Percentiles rank a stretch among this genome's conserved stretches.
These are phyloP conservation scores for Cylindrotheca fusiformis DNA, from an alignment of 108 stramenopile genomes.

Conservation along the genomic window DNA sequence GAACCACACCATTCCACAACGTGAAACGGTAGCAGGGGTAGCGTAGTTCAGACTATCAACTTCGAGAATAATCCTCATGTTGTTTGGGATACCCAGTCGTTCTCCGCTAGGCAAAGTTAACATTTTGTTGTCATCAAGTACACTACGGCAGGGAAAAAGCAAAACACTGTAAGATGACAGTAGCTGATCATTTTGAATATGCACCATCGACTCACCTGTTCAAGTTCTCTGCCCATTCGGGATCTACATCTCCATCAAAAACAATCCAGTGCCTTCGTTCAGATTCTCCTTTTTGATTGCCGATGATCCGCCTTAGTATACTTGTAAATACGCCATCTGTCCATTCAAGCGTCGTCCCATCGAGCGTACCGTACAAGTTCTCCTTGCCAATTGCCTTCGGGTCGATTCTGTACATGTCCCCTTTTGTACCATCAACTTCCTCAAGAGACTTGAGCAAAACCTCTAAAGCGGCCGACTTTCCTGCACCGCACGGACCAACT, in stretches of 20 bases:
- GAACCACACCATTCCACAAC: conserved; percentile 99
- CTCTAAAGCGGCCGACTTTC: conserved; percentile 67
- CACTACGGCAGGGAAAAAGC: conserved; percentile 38
- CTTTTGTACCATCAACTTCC: conserved; percentile 83
- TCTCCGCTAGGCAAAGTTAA: conserved; percentile 96
- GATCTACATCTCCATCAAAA: conserved; percentile 98
- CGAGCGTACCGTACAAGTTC: conserved; percentile 89
- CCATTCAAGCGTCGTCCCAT: conserved; percentile 99
- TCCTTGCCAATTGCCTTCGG: conserved; percentile 96
- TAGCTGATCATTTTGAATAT: no score
- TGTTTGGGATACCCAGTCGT: conserved; percentile 84
- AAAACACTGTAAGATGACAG: conserved; percentile 5
- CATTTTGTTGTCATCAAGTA: conserved; percentile 96
- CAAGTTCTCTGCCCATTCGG: conserved; percentile 86
- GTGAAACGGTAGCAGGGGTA: conserved; percentile 97
- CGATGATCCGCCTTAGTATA: conserved; percentile 75
- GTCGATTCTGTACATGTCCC: conserved; percentile 93
- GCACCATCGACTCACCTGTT: conserved; percentile 46
- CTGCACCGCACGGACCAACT: conserved; percentile 88
- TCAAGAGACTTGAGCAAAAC: conserved; percentile 81
- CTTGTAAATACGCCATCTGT: conserved; percentile 98
- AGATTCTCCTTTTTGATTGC: conserved; percentile 93
- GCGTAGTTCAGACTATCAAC: conserved; percentile 95
- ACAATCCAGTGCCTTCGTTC: conserved; percentile 93
- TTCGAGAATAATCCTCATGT: conserved; percentile 89